Evolutionary conservation across 495 filamentous ascomycete species (phyloP).

Genomic region (Neurospora sp.): DNA sequence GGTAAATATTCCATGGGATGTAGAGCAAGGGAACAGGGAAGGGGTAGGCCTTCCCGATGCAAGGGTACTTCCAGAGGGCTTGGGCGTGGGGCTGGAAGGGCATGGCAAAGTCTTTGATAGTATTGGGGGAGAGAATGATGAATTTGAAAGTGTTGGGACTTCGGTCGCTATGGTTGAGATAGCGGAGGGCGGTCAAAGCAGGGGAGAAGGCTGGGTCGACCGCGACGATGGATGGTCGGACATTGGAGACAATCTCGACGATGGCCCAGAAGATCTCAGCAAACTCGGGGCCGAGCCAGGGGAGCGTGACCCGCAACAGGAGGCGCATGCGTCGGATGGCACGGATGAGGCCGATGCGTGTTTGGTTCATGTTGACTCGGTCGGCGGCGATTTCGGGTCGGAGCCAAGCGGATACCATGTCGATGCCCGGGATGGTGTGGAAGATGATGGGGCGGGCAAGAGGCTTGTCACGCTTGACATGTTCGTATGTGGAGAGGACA

Average conservation of each 20-base stretch:
- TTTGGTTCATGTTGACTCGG: background rate
- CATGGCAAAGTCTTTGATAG: constrained; percentile 28
- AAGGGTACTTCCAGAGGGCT: constrained; percentile 29
- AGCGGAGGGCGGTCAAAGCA: constrained; percentile 37
- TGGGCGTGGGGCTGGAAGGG: constrained; percentile 23
- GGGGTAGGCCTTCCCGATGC: constrained; percentile 6
- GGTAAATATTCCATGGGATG: constrained; percentile 12
- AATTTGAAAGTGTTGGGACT: no score
- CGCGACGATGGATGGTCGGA: constrained; percentile 34
- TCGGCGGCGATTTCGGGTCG: constrained; percentile 14
- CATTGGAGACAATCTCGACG: constrained; percentile 29
- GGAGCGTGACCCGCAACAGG: constrained; percentile 12
- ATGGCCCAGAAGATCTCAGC: constrained; percentile 35
- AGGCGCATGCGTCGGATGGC: constrained; percentile 22
- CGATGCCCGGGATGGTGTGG: constrained; percentile 33
- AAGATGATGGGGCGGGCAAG: constrained; percentile 13
- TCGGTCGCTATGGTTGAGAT: no score
- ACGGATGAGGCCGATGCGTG: constrained; percentile 15
- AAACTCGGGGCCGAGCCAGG: constrained; percentile 41
- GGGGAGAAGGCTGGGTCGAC: constrained; percentile 42
- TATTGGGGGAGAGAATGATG: constrained; percentile 32
- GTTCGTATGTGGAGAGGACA: constrained; percentile 8
- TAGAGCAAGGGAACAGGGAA: constrained; percentile 7
- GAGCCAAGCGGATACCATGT: constrained; percentile 29
- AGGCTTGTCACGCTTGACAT: constrained; percentile 20